Evolutionary conservation across 768 basidiomycete genomes (phyloP).

Genomic region (Naganishia vishniacii): DNA sequence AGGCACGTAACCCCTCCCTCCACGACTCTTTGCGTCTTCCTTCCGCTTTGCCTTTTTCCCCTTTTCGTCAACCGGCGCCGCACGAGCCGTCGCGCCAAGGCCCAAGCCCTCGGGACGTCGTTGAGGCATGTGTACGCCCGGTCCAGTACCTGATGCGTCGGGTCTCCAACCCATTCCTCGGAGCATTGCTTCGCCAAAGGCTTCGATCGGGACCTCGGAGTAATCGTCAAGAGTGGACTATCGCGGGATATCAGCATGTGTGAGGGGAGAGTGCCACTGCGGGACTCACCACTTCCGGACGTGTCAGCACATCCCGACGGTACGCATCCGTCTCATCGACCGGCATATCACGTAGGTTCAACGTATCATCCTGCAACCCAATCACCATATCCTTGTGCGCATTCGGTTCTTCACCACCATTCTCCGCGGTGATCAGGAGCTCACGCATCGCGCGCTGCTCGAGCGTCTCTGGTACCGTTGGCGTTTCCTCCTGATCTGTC

Average conservation of each 20-base stretch:
- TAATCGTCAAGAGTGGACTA: constrained; percentile 75
- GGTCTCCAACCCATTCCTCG: constrained; percentile 94
- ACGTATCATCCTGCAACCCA: constrained; percentile 42
- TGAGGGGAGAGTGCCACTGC: background rate
- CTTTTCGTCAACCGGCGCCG: constrained; percentile 53
- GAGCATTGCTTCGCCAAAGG: constrained; percentile 86
- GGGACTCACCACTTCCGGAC: constrained; percentile 49
- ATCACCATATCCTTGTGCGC: constrained; percentile 57
- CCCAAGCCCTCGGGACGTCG: constrained; percentile 81
- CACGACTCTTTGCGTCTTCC: constrained; percentile 50
- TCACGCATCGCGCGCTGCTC: constrained; percentile 35
- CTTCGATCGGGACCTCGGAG: constrained; percentile 78
- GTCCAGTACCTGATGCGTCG: constrained; percentile 54
- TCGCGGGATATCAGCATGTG: background rate
- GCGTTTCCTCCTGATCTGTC: constrained; percentile 42
- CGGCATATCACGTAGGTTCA: constrained; percentile 37
- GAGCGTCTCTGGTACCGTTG: constrained; percentile 40
- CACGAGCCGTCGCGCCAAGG: constrained; percentile 84
- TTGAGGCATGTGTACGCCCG: constrained; percentile 70
- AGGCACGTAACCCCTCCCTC: constrained; percentile 76
- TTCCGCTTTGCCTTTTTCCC: constrained; percentile 35
- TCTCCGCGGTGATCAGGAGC: constrained; percentile 10
- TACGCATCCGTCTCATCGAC: constrained; percentile 77
- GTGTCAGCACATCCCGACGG: constrained; percentile 70
- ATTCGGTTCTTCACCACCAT: constrained; percentile 36